Evolutionary conservation across 345 rosid species (phyloP).

Genomic region (Punica granatum): DNA sequence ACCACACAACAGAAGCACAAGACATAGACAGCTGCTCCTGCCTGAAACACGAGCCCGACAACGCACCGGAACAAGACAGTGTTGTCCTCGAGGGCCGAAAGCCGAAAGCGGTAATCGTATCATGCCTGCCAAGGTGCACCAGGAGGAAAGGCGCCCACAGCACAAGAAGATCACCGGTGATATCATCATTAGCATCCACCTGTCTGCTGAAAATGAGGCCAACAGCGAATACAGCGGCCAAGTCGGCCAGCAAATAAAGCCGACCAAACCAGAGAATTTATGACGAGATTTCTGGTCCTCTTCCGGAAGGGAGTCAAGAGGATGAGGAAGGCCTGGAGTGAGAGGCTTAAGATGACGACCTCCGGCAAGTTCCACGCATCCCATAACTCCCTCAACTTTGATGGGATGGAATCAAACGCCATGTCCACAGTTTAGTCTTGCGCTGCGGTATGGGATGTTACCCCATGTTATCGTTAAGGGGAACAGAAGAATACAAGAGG

Average conservation of each 20-base stretch:
- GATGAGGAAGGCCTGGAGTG: constrained; percentile 39
- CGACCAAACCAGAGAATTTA: constrained; percentile 37
- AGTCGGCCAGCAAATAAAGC: constrained; percentile 51
- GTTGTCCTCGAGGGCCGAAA: constrained; percentile 1
- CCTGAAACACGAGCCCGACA: not conserved
- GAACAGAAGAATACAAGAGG: too few species aligned
- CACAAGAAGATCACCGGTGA: not conserved
- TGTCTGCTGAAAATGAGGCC: constrained; percentile 48
- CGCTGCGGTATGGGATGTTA: too few species aligned
- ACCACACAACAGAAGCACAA: constrained; percentile 22
- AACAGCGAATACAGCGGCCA: constrained; percentile 42
- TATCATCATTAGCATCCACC: constrained; percentile 2
- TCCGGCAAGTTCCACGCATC: constrained; percentile 50
- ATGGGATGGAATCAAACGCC: constrained; percentile 22
- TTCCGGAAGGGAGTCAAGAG: constrained; percentile 41
- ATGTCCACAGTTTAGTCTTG: not conserved
- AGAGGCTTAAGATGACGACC: constrained; percentile 39
- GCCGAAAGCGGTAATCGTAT: constrained; percentile 17
- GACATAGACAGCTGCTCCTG: constrained; percentile 1
- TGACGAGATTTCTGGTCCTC: constrained; percentile 20
- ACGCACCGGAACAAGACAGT: constrained; percentile 11
- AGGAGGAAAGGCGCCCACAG: constrained; percentile 2
- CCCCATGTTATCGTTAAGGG: too few species aligned
- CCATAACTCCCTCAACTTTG: constrained; percentile 24
- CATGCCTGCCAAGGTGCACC: constrained; percentile 14